Percentiles rank a stretch among this genome's conserved stretches.
Conservation (phyloP, 495 filamentous ascomycete species). For the Xylaria castorea region DNA sequence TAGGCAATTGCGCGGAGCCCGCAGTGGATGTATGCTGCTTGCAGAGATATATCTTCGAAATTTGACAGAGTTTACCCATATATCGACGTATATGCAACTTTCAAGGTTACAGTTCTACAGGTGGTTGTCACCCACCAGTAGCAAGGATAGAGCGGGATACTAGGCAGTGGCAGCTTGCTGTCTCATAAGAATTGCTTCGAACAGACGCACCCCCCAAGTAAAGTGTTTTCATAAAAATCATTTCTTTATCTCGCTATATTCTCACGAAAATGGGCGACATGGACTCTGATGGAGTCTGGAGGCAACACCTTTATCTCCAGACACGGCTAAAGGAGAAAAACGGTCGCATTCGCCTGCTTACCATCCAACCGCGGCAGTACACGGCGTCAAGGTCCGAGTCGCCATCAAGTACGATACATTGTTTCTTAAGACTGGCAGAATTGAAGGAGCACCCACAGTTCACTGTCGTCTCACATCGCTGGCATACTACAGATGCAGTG, state of each 20-base stretch:
- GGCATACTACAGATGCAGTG: slow-evolving; percentile 20
- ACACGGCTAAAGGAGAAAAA: slow-evolving; percentile 26
- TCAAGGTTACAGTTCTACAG: neutral
- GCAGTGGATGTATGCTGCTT: neutral
- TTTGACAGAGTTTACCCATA: neutral
- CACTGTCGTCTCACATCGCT: slow-evolving; percentile 29
- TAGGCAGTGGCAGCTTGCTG: neutral
- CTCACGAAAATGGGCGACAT: slow-evolving; percentile 10
- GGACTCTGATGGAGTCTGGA: slow-evolving; percentile 13
- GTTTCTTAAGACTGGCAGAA: slow-evolving; percentile 27
- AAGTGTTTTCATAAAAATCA: neutral
- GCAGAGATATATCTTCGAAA: neutral
- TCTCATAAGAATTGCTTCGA: neutral
- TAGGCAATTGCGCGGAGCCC: neutral
- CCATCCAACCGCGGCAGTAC: slow-evolving; percentile 28
- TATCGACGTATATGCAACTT: neutral
- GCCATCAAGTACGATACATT: slow-evolving; percentile 20
- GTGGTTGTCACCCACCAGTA: neutral
- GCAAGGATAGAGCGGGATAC: neutral
- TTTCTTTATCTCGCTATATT: neutral
- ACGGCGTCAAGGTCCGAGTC: slow-evolving; percentile 19
- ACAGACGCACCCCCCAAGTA: neutral
- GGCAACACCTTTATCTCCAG: slow-evolving; percentile 29
- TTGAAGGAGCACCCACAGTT: slow-evolving; percentile 23
- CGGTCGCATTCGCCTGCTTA: slow-evolving; percentile 29